Base-by-base conservation (phyloP, 2,329 filamentous ascomycete genomes). In the Pseudogymnoascus sp. region DNA sequence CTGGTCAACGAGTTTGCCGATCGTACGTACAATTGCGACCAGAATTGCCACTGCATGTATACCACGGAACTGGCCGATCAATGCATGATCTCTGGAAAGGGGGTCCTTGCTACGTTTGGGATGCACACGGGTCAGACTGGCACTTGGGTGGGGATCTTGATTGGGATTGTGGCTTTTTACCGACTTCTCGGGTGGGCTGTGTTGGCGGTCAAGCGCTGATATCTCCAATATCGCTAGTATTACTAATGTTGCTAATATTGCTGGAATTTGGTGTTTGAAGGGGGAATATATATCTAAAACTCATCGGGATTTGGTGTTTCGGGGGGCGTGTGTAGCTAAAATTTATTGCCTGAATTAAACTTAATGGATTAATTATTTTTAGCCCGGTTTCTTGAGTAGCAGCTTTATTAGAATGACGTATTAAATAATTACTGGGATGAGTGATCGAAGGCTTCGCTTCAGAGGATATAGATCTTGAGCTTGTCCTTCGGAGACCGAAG, bases 1-100 rank as follows among this genome's bases (percentile, higher is more conserved):
- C 93, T 96, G 90, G 86, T 93, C 61, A 96, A 95, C 70, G 90
- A 96, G 76, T 95, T 96, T 72, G 78, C 78, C 1, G 67, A 82
- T n/a, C 79, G 89, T 11, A 80, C 77, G 2, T 96, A 90, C 73
- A 73, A 75, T 4, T 93, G 90, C 71, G 76, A 63, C 1, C 62
- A 63, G 18, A n/a, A 65, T 49, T 75, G 79, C 65, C 74, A 74
- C 0, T 96, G 91, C 76, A 88, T 90, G 83, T 95, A 88, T 73
- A 75, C 80, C 35, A 88, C 83, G 4, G 79, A 81, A 65, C 72
- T 92, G 63, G 82, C 81, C 40, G 71, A 78, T 28, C 75, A 89
- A 71, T 92, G 91, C 69, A 76, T 84, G 73, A 90, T 95, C 67
- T 80, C 82, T 3, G 91, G 91, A 0, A 83, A 81, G 52, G 89